Conservation (phyloP, 2,329 filamentous ascomycete genomes). For the Neurospora crassa region DNA sequence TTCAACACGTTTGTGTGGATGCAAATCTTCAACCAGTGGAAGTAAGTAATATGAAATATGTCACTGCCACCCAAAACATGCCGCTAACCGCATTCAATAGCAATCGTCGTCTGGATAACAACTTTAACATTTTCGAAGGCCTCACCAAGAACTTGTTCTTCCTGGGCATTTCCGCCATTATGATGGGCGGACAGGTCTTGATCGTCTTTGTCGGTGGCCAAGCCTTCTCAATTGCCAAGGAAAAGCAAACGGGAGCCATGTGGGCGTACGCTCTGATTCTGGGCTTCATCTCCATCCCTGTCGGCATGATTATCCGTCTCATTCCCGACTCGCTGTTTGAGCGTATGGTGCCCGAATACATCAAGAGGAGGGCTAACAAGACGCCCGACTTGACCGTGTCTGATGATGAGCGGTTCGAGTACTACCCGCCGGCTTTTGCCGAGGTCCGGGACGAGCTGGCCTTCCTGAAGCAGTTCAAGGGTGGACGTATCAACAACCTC, state of each 20-base stretch:
- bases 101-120: slow-evolving; percentile 88
- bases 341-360: slow-evolving; percentile 40
- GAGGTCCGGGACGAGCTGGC: slow-evolving; percentile 73
- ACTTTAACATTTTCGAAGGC: slow-evolving; percentile 91
- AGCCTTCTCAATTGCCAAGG: slow-evolving; percentile 62
- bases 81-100: slow-evolving; percentile 26
- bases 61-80: not conserved
- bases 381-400: slow-evolving; percentile 40
- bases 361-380: slow-evolving; percentile 36
- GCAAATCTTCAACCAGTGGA: slow-evolving; percentile 98
- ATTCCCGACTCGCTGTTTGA: slow-evolving; percentile 64
- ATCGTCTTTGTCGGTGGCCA: slow-evolving; percentile 80
- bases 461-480: slow-evolving; percentile 72
- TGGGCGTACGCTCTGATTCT: slow-evolving; percentile 85
- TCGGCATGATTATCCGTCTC: slow-evolving; percentile 71
- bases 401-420: slow-evolving; percentile 51
- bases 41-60: slow-evolving; percentile 44
- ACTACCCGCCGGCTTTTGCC: slow-evolving; percentile 62
- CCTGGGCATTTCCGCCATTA: slow-evolving; percentile 71
- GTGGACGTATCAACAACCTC: slow-evolving; percentile 71
- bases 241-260: slow-evolving; percentile 48
- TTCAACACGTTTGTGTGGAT: slow-evolving; percentile 99
- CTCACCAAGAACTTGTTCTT: slow-evolving; percentile 83
- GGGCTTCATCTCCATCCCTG: slow-evolving; percentile 73
- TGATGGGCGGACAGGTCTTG: slow-evolving; percentile 81